These are phyloP conservation scores for Fusarium papillatum DNA, from an alignment of 2,329 filamentous ascomycete genomes.

Conservation along the genomic window DNA sequence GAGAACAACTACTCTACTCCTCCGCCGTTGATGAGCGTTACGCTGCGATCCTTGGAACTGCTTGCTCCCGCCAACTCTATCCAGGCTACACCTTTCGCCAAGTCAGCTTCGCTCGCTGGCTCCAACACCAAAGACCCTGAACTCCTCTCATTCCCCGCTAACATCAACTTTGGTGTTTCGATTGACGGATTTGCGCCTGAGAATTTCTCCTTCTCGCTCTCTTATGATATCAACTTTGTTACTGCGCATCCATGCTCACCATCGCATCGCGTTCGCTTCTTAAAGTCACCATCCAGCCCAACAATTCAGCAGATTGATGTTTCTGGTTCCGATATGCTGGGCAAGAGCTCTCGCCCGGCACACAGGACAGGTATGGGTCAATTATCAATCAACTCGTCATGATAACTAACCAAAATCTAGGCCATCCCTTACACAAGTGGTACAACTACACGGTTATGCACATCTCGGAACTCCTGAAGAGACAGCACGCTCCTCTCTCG, in stretches of 20 bases:
- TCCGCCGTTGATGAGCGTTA: conserved; percentile 62
- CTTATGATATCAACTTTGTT: conserved; percentile 74
- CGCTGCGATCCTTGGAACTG: conserved; percentile 65
- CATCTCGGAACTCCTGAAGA: conserved; percentile 67
- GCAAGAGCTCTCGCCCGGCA: conserved; percentile 60
- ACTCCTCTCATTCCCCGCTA: conserved; percentile 51
- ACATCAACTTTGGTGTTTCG: conserved; percentile 51
- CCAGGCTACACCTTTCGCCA: conserved; percentile 59
- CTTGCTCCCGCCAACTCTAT: conserved; percentile 58
- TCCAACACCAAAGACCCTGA: conserved; percentile 45
- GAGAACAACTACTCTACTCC: conserved; percentile 66
- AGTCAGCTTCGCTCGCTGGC: conserved; percentile 30
- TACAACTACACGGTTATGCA: conserved; percentile 73
- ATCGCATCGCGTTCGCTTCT: conserved; percentile 67
- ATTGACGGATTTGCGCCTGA: conserved; percentile 56
- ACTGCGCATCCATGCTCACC: conserved; percentile 76
- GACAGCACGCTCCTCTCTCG: conserved; percentile 59
- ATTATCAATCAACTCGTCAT: too few relatives aligned
- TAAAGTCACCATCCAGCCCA: conserved; percentile 72
- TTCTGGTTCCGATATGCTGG: conserved; percentile 57
- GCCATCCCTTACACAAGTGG: conserved; percentile 74
- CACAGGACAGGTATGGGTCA: conserved; percentile 59
- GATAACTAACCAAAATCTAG: conserved; percentile 49
- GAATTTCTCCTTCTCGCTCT: conserved; percentile 60
- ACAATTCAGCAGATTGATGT: conserved; percentile 71